A percentile compares a stretch with the other conserved stretches of the same genome.
Conservation (phyloP, 2,329 filamentous ascomycete genomes). For the Chrysoporthe puriensis region DNA sequence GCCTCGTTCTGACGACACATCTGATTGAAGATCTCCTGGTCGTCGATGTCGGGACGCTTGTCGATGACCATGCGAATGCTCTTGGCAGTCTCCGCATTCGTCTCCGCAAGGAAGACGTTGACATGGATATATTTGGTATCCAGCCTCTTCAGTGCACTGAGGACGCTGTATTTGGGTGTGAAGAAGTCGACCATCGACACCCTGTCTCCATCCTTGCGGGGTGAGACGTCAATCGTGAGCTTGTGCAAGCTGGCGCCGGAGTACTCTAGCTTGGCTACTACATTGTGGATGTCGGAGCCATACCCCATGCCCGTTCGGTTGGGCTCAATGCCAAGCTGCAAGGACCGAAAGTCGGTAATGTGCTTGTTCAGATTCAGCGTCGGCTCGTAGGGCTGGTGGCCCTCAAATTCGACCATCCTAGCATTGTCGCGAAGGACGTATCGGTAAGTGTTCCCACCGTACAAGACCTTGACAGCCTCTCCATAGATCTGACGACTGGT, state of each 20-base stretch:
- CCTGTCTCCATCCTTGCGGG: slow-evolving; percentile 33
- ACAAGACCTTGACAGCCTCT: slow-evolving; percentile 49
- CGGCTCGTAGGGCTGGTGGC: slow-evolving; percentile 7
- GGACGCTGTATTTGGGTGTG: slow-evolving; percentile 20
- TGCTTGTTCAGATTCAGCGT: slow-evolving; percentile 43
- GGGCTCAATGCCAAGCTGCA: slow-evolving; percentile 48
- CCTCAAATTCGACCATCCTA: background rate
- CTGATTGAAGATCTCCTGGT: slow-evolving; percentile 12
- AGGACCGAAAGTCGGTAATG: slow-evolving; percentile 44
- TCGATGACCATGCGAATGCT: slow-evolving; percentile 24
- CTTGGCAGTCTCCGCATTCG: slow-evolving; percentile 37
- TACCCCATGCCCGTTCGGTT: slow-evolving; percentile 41
- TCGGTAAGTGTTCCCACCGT: slow-evolving; percentile 51
- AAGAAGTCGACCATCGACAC: background rate
- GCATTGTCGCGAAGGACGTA: slow-evolving; percentile 49
- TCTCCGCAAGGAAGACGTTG: slow-evolving; percentile 26
- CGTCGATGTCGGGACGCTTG: slow-evolving; percentile 19
- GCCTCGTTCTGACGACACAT: slow-evolving; percentile 17
- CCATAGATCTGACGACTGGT: slow-evolving; percentile 39
- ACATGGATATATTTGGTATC: slow-evolving; percentile 16
- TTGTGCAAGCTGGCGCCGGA: slow-evolving; percentile 41
- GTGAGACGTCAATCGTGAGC: slow-evolving; percentile 45
- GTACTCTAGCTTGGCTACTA: slow-evolving; percentile 14
- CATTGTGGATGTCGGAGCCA: slow-evolving; percentile 29
- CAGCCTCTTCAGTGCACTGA: slow-evolving; percentile 10